Evolutionary conservation across 2,329 filamentous ascomycete genomes (phyloP), one percentile per base, ranked within the genome.

Genomic region (Thelonectria blattea): DNA sequence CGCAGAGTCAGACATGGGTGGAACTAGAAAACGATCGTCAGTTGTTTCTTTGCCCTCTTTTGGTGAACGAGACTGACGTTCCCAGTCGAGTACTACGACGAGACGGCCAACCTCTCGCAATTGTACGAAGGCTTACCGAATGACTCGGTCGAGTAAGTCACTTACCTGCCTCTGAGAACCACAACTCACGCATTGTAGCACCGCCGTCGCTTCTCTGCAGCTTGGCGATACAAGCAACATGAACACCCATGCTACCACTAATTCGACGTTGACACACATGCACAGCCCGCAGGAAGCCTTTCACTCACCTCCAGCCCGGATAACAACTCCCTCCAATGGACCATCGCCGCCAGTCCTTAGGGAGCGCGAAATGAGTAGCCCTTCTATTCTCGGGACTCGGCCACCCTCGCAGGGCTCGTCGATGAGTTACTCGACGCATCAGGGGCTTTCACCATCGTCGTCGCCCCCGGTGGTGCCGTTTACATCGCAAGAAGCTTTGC

Each of bases 41-140:
- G 53, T 41, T 9, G n/a, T 20, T 32, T 37, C 37, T 5, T 12
- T 30, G 22, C 15, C 17, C 3, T 12, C 43, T 12, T 7, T n/a
- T 20, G 30, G 12, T 15, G 27, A 32, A 34, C 5, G 12, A 30
- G 7, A 52, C 32, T 32, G 9, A 37, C 12, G 11, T 20, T 51
- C 22, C 11, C n/a, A 63, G 61, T 63, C 24, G 53, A 56, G 32
- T 63, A 63, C 42, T 55, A 32, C 34, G 61, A 63, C 20, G 57
- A 63, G 46, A 63, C 61, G 3, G 20, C 49, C n/a, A 30, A 60
- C 2, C 17, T 63, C 10, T 58, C 57, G 6, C 53, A 61, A 22
- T 12, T 63, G 12, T 63, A 63, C 39, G 51, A 48, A 12, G 43
- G 18, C 12, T 14, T 24, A 18, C 5, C 45, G 6, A 11, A n/a